A percentile compares a stretch with the other conserved stretches of the same genome.
Evolutionary conservation across 768 basidiomycete species (phyloP).

Genomic region (Mrakia gelida): DNA sequence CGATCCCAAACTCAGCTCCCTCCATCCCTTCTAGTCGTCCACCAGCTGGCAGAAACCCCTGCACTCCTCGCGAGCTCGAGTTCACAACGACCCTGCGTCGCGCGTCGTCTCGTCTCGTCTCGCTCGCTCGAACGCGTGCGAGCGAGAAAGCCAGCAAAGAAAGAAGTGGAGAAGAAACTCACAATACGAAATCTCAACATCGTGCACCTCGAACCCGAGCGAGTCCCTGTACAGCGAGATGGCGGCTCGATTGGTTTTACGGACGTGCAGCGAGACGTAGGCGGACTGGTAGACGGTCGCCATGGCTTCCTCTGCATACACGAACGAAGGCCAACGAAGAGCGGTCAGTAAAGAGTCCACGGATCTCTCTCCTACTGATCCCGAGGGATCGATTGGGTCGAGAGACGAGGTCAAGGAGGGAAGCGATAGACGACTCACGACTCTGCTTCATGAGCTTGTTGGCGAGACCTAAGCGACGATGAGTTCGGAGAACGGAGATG

Average conservation of each 20-base stretch:
- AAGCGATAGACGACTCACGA: conserved; percentile 54
- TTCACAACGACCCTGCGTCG: too few species aligned
- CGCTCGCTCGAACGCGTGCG: background rate
- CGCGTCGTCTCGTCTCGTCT: background rate
- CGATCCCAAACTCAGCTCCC: too few species aligned
- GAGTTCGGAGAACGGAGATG: conserved; percentile 85
- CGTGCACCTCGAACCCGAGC: conserved; percentile 79
- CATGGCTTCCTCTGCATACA: conserved; percentile 78
- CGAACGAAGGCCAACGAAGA: too few species aligned
- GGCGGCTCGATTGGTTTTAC: conserved; percentile 91
- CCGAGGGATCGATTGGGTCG: too few species aligned
- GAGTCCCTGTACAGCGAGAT: conserved; percentile 82
- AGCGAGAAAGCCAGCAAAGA: background rate
- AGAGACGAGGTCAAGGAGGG: too few species aligned
- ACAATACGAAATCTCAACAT: conserved; percentile 89
- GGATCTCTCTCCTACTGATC: too few species aligned
- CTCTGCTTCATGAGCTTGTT: conserved; percentile 91
- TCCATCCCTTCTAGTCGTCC: too few species aligned
- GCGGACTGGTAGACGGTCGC: conserved; percentile 73
- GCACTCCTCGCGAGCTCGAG: too few species aligned
- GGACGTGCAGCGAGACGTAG: conserved; percentile 83
- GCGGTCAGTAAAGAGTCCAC: too few species aligned
- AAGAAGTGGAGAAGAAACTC: background rate
- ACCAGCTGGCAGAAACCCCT: too few species aligned
- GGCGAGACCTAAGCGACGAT: conserved; percentile 84